phyloP scores from a whole-genome alignment of 345 rosid genomes.

The Euphorbia pulcherrima region DNA sequence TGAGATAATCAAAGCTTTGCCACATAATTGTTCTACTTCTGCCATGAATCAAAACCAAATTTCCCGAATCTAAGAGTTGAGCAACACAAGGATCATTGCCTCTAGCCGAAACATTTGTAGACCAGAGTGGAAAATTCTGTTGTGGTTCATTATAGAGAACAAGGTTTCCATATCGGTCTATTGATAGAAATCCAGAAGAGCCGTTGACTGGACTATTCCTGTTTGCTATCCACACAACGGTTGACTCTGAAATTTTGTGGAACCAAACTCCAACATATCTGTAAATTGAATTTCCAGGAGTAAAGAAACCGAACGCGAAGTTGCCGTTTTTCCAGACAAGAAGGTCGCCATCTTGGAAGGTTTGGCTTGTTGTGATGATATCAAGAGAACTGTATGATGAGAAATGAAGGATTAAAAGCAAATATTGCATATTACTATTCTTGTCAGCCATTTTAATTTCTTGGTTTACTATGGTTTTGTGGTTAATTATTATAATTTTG shows the following conservation, averaged over 20 bases:
- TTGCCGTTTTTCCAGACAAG: neutral
- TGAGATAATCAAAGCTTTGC: constrained; percentile 10
- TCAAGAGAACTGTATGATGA: neutral
- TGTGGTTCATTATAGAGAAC: neutral
- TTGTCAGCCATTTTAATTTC: neutral
- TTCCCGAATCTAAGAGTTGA: constrained; percentile 10
- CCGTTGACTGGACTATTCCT: constrained; percentile 14
- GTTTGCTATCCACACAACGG: constrained; percentile 19
- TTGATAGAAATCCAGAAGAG: constrained; percentile 13
- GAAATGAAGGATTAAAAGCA: neutral
- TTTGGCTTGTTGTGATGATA: constrained; percentile 9
- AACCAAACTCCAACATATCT: constrained; percentile 26
- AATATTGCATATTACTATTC: neutral
- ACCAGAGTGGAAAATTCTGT: neutral
- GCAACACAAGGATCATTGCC: neutral
- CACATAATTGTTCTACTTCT: constrained; percentile 1
- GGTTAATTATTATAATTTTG: too few species aligned
- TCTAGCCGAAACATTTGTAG: neutral
- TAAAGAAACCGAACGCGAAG: constrained; percentile 27
- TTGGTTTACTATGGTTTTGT: too few species aligned
- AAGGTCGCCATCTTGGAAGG: constrained; percentile 11
- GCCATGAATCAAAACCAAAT: constrained; percentile 1
- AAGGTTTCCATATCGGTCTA: constrained; percentile 10
- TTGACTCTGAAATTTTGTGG: constrained; percentile 2
- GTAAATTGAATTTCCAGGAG: constrained; percentile 6